phyloP scores from a whole-genome alignment of 75 land plant species.

The Pseudotsuga menziesii region DNA sequence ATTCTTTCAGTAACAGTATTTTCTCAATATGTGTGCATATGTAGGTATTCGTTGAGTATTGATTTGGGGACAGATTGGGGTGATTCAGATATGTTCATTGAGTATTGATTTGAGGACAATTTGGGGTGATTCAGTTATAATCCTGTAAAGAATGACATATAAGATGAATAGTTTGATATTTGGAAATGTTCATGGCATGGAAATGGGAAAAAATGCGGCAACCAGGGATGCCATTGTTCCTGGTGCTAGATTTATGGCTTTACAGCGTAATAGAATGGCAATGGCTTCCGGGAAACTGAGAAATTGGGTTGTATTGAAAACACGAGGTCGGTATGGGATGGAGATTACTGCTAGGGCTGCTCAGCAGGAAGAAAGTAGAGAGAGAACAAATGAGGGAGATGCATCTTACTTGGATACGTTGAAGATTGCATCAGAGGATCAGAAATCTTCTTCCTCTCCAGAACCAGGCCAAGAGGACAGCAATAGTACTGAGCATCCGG shows the following conservation, averaged over 20 bases:
- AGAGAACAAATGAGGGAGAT: slow-evolving; percentile 6
- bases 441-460: slow-evolving; percentile 10
- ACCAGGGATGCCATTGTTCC: background rate
- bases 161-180: slow-evolving; percentile 1
- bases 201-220: background rate
- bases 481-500: slow-evolving; percentile 14
- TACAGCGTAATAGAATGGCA: slow-evolving; percentile 1
- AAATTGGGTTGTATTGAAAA: background rate
- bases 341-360: background rate
- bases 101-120: background rate
- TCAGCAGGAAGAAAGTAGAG: background rate
- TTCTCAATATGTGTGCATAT: background rate
- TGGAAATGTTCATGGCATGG: slow-evolving; percentile 1
- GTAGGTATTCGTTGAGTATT: background rate
- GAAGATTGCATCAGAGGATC: slow-evolving; percentile 57
- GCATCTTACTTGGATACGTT: slow-evolving; percentile 65
- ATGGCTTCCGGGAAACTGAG: background rate
- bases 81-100: background rate
- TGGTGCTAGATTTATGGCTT: background rate
- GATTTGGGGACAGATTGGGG: background rate
- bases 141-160: background rate
- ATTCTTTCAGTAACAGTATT: background rate
- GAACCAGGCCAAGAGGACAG: background rate
- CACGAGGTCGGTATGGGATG: background rate
- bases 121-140: background rate